phyloP scores from a whole-genome alignment of 306 rosid species.

The Prunus fruticosa region DNA sequence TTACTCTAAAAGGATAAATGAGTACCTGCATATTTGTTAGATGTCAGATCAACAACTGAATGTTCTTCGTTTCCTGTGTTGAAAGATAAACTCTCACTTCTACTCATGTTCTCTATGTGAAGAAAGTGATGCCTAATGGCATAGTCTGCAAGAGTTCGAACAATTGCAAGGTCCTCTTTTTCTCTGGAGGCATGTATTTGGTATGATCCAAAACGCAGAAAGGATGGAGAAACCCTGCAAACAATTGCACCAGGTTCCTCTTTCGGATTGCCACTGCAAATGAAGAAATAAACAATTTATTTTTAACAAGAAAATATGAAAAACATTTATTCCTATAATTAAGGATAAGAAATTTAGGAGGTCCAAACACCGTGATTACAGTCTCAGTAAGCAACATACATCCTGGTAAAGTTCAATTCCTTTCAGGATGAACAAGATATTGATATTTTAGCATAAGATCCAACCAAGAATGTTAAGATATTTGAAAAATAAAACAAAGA shows the following conservation, averaged over 20 bases:
- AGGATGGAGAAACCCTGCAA: constrained; percentile 87
- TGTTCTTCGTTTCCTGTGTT: constrained; percentile 70
- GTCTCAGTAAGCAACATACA: neutral
- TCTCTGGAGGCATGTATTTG: constrained; percentile 89
- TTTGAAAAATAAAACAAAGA: neutral
- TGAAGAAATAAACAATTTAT: neutral
- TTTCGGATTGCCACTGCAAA: constrained; percentile 84
- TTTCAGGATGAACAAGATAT: neutral
- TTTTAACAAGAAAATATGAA: neutral
- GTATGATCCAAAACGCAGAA: constrained; percentile 94
- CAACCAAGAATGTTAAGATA: neutral
- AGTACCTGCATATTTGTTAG: constrained; percentile 97
- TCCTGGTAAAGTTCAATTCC: neutral
- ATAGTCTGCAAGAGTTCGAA: constrained; percentile 82
- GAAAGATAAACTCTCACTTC: constrained; percentile 83
- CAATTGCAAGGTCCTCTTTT: constrained; percentile 69
- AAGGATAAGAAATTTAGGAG: neutral
- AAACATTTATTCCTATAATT: neutral
- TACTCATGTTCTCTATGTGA: constrained; percentile 80
- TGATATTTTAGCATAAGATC: neutral
- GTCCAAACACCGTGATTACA: constrained; percentile 10
- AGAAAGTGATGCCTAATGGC: constrained; percentile 86
- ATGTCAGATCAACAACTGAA: constrained; percentile 89
- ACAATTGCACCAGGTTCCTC: constrained; percentile 97
- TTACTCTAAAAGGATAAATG: no score